Evolutionary conservation across 148 eudicot genomes (phyloP), one percentile per base, ranked within the genome.

Genomic region (Vaccinium macrocarpon): DNA sequence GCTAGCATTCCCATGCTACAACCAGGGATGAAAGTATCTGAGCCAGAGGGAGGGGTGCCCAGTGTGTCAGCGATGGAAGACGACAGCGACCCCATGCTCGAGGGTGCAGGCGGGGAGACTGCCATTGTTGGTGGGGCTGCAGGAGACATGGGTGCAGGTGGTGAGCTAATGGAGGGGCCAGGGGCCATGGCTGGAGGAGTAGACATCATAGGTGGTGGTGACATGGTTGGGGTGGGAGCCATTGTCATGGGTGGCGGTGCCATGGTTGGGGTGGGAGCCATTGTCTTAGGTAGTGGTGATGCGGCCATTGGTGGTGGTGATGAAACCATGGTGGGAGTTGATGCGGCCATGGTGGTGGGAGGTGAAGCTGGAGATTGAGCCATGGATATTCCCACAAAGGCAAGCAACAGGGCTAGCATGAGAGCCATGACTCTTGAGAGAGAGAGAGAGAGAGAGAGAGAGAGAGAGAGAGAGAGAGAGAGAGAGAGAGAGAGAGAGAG

Each of bases 361-460:
- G 78, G 8, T 6, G 77, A 15, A 56, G 84, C 77, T 7, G 62
- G 42, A 51, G 85, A 18, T 64, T 77, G 82, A 64, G 85, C 85
- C 56, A 78, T 42, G 62, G 85, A 61, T 19, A 35, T 62, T 35
- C 50, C 49, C 75, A 64, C 76, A 8, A 77, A 12, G 14, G 76
- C 76, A 11, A 84, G 85, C 27, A 68, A 48, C 72, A 70, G 27
- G 81, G 85, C 23, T 29, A 83, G 73, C 80, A 55, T 27, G 42
- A 83, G 66, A 74, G 73, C 80, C 85, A 83, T 83, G 71, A 23
- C 81, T 76, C 73, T 82, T 13, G 13, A 18, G 62, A 62, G 38
- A 18, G 12, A 15, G 19, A 14, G 38, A 18, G 12, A 15, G 19
- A 13, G 13, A 15, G n/a, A 61, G 48, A 27, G 81, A 12, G 81